A percentile compares a stretch with the other conserved stretches of the same genome.
Evolutionary conservation across 805 yeast genomes (phyloP).

Genomic region (Nakazawaea wickerhamii): DNA sequence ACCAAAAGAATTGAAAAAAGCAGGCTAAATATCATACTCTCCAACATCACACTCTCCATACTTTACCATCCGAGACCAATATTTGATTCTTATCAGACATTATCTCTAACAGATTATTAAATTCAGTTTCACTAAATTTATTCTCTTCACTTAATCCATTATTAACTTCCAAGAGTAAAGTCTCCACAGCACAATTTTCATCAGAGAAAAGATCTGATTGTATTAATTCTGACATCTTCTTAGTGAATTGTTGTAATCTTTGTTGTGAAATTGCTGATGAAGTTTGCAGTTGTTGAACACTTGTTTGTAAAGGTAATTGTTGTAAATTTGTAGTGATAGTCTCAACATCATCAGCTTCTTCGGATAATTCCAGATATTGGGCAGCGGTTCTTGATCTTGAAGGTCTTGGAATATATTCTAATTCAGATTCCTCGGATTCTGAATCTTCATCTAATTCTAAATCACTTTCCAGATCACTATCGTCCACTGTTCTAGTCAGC

Average conservation of each 20-base stretch:
- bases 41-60: conserved; percentile 35
- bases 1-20: background rate
- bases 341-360: conserved; percentile 19
- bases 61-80: conserved; percentile 42
- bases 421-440: conserved; percentile 17
- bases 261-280: conserved; percentile 39
- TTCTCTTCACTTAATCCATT: conserved; percentile 36
- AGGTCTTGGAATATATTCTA: conserved; percentile 10
- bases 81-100: conserved; percentile 40
- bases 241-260: conserved; percentile 41
- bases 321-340: conserved; percentile 11
- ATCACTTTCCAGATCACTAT: conserved; percentile 15
- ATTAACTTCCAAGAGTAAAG: conserved; percentile 17
- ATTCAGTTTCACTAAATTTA: conserved; percentile 38
- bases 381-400: conserved; percentile 19
- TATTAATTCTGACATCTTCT: conserved; percentile 41
- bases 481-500: conserved; percentile 19
- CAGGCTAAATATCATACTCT: background rate
- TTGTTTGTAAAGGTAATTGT: conserved; percentile 17
- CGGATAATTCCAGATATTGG: conserved; percentile 24
- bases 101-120: conserved; percentile 35
- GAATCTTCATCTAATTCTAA: conserved; percentile 25
- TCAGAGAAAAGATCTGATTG: conserved; percentile 38
- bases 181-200: conserved; percentile 28
- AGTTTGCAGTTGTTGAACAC: conserved; percentile 15